Evolutionary conservation across 768 basidiomycete genomes (phyloP), one percentile per base, ranked within the genome.

Genomic region (Galerina sulciceps): DNA sequence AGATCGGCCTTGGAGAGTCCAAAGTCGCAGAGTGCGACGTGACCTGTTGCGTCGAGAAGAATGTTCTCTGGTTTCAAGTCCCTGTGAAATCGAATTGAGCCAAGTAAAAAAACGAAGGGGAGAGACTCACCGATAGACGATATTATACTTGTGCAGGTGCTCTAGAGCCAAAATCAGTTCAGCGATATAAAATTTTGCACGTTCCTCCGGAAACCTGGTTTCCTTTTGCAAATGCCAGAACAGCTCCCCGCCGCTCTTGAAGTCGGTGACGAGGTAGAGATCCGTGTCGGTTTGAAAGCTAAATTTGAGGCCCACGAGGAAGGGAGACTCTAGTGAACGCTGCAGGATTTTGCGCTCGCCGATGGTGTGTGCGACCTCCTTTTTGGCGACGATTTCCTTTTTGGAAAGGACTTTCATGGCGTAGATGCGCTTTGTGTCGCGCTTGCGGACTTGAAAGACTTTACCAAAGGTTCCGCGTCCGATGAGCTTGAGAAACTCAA

Each of bases 391-490:
- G 67, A 99, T 99, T 76, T 99, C 97, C 81, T 94, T 96, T 79
- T 99, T 99, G 34, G 93, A 96, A 38, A 99, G 83, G 56, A 99
- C 93, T 71, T 99, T 99, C 96, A 99, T 99, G 51, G 97, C 97
- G 79, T 98, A 99, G 76, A 99, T 99, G 45, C 97, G 92, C 74
- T 94, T 92, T 41, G 97, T 99, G 78, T 99, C 96, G 72, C 82
- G 88, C 78, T 99, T 99, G 60, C 97, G 93, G 48, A 99, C 97
- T 75, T 99, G 97, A 82, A 98, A 99, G 17, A 99, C 97, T 54
- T 94, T 92, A 47, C 96, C 97, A 72, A 99, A 99, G 0, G 97
- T 99, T 1, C 97, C 97, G 48, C 95, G 88, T 57, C 97, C 97
- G 75, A 99, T 99, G 57, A 99, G 90, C 74, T 97, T 97, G 69